Evolutionary conservation across 371 early-diverging fungal genomes (phyloP).

Genomic region (Mucor mucedo): DNA sequence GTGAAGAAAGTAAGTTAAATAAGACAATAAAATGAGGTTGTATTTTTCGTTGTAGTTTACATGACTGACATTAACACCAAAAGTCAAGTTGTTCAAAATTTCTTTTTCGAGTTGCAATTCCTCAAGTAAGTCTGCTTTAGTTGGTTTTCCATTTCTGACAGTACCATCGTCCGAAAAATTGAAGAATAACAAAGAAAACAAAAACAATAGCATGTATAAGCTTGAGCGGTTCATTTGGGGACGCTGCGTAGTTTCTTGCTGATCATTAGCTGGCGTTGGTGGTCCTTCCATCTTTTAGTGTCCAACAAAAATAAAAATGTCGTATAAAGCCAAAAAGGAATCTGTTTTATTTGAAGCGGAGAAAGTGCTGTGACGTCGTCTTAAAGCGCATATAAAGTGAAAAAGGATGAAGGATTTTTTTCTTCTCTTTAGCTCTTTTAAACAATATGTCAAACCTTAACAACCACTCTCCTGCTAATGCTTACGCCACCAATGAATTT

Average conservation of each 20-base stretch:
- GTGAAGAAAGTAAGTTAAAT: too few species aligned
- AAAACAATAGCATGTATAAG: constrained; percentile 54
- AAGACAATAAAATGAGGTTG: neutral
- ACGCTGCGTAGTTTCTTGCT: constrained; percentile 34
- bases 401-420: too few species aligned
- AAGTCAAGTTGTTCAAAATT: constrained; percentile 53
- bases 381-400: too few species aligned
- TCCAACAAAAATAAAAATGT: constrained; percentile 4
- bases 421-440: too few species aligned
- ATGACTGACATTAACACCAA: constrained; percentile 55
- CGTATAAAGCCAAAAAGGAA: constrained; percentile 25
- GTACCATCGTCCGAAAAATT: constrained; percentile 52
- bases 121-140: constrained; percentile 40
- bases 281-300: constrained; percentile 10
- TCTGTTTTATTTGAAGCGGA: neutral
- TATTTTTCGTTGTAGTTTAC: constrained; percentile 30
- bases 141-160: constrained; percentile 33
- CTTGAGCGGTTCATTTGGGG: constrained; percentile 49
- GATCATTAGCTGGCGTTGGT: constrained; percentile 22
- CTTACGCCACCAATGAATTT: too few species aligned
- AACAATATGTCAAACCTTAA: too few species aligned
- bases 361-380: too few species aligned
- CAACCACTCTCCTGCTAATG: too few species aligned
- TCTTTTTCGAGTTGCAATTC: constrained; percentile 49
- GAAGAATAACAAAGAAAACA: constrained; percentile 47